Evolutionary conservation across 345 rosid species (phyloP).

Genomic region (Syzygium oleosum): DNA sequence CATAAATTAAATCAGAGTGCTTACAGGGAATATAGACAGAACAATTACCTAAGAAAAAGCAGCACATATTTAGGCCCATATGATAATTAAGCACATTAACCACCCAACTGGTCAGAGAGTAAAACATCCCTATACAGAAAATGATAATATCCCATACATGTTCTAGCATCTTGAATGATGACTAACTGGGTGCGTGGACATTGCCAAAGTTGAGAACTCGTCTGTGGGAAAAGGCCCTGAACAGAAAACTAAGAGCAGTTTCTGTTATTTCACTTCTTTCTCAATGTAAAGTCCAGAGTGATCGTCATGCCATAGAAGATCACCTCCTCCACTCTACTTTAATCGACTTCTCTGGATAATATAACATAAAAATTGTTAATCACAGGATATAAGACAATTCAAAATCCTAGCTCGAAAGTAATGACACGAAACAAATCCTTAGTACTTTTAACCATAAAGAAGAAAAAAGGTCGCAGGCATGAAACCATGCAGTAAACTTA

Average conservation of each 20-base stretch:
- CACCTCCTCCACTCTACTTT: constrained; percentile 83
- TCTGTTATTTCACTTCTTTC: background rate
- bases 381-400: background rate
- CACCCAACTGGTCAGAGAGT: background rate
- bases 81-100: background rate
- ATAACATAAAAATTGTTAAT: background rate
- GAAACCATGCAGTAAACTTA: background rate
- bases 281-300: background rate
- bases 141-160: background rate
- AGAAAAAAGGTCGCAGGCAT: background rate
- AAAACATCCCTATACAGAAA: background rate
- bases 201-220: background rate
- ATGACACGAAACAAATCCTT: background rate
- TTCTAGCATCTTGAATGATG: background rate
- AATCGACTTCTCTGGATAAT: constrained; percentile 40
- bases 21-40: background rate
- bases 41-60: background rate
- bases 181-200: background rate
- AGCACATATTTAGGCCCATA: background rate
- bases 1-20: background rate
- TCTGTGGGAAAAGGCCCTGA: background rate
- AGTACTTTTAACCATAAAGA: background rate
- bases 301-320: constrained; percentile 6
- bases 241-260: background rate
- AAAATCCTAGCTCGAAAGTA: background rate